These are phyloP conservation scores for Daedaleopsis nitida DNA, from an alignment of 768 basidiomycete species.

Conservation along the genomic window DNA sequence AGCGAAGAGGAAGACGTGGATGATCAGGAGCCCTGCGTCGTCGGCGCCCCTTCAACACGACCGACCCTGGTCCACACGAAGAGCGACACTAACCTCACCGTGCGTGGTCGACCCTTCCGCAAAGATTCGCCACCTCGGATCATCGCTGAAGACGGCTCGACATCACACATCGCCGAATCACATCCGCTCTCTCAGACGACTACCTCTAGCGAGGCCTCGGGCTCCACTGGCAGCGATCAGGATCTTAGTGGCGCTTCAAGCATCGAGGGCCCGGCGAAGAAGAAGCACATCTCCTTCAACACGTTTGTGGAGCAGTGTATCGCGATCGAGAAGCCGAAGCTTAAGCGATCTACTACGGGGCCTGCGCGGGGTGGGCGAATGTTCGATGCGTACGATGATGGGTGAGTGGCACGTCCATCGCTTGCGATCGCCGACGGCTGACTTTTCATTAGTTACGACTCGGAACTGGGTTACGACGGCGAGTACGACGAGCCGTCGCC, in stretches of 20 bases:
- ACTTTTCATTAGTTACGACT: conserved; percentile 56
- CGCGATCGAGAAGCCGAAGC: conserved; percentile 76
- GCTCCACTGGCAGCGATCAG: conserved; percentile 34
- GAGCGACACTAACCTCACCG: conserved; percentile 91
- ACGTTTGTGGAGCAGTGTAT: conserved; percentile 98
- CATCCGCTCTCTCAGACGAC: conserved; percentile 4
- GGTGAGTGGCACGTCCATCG: conserved; percentile 48
- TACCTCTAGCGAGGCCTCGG: conserved; percentile 30
- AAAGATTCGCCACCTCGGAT: conserved; percentile 76
- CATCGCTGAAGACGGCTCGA: conserved; percentile 31
- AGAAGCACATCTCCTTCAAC: too few species aligned
- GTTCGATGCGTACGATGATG: conserved; percentile 53
- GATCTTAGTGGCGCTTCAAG: too few species aligned
- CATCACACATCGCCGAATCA: not conserved
- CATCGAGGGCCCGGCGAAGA: too few species aligned
- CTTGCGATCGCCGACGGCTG: not conserved
- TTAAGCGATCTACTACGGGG: conserved; percentile 28
- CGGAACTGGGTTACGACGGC: conserved; percentile 55
- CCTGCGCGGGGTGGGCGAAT: conserved; percentile 19
- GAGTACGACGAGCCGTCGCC: conserved; percentile 44
- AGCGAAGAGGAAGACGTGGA: conserved; percentile 4
- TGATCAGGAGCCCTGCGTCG: not conserved
- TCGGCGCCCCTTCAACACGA: conserved; percentile 34
- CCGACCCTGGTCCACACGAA: conserved; percentile 79
- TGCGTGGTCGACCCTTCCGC: conserved; percentile 50